Evolutionary conservation across 2,329 filamentous ascomycete species (phyloP).

Genomic region (Fusarium poae): DNA sequence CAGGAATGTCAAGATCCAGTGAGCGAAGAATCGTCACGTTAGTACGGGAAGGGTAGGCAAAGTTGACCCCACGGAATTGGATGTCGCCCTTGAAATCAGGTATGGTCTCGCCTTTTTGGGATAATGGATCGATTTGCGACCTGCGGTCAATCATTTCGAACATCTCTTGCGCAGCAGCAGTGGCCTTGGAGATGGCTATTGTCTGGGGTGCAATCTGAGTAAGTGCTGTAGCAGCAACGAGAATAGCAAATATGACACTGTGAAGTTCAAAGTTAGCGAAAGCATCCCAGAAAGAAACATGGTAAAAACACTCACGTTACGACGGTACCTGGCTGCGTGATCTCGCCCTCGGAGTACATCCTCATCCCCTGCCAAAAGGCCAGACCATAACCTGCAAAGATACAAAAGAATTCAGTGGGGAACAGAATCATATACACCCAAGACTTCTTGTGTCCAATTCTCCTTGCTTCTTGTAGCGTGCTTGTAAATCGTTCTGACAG

Average conservation of each 20-base stretch:
- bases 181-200: slow-evolving; percentile 60
- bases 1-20: slow-evolving; percentile 59
- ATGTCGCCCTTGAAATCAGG: slow-evolving; percentile 59
- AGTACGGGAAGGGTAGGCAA: slow-evolving; percentile 70
- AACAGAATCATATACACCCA: slow-evolving; percentile 60
- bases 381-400: slow-evolving; percentile 62
- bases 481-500: slow-evolving; percentile 58
- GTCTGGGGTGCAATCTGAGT: slow-evolving; percentile 63
- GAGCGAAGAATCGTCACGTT: slow-evolving; percentile 60
- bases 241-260: slow-evolving; percentile 62
- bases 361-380: slow-evolving; percentile 66
- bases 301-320: slow-evolving; percentile 56
- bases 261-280: neutral
- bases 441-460: slow-evolving; percentile 59
- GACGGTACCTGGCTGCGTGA: slow-evolving; percentile 59
- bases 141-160: slow-evolving; percentile 63
- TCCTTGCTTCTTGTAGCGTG: slow-evolving; percentile 57
- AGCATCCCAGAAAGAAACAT: accelerated
- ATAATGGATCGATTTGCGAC: slow-evolving; percentile 59
- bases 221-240: slow-evolving; percentile 60
- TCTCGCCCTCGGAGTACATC: slow-evolving; percentile 61
- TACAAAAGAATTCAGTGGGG: slow-evolving; percentile 61
- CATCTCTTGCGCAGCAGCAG: slow-evolving; percentile 61
- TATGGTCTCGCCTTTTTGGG: slow-evolving; percentile 51
- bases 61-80: slow-evolving; percentile 61